Evolutionary conservation across 345 rosid genomes (phyloP).

Genomic region (Arabidopsis arenosa): DNA sequence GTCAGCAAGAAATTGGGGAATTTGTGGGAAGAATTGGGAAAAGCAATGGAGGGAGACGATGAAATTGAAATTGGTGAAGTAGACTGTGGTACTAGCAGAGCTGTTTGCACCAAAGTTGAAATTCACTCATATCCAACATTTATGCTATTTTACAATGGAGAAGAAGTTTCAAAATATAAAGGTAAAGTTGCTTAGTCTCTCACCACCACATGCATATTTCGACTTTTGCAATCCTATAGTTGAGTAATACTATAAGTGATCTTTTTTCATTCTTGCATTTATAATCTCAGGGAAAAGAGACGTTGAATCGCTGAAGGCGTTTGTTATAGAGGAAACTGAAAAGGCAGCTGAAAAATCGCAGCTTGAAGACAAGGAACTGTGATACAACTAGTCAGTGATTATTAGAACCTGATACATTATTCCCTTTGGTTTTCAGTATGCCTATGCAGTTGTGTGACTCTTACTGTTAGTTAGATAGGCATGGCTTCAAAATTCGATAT

Average conservation of each 20-base stretch:
- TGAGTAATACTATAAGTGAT: not conserved
- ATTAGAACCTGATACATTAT: not conserved
- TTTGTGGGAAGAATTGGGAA: constrained; percentile 92
- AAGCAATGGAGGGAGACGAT: constrained; percentile 87
- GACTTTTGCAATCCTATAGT: not conserved
- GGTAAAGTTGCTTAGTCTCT: constrained; percentile 51
- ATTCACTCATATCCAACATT: constrained; percentile 96
- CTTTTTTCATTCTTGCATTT: not conserved
- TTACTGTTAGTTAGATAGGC: constrained; percentile 32
- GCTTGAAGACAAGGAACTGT: constrained; percentile 70
- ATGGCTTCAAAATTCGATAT: not conserved
- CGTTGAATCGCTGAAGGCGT: constrained; percentile 72
- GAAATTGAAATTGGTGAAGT: constrained; percentile 98
- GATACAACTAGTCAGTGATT: constrained; percentile 35
- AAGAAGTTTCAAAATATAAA: constrained; percentile 87
- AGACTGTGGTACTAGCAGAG: constrained; percentile 76
- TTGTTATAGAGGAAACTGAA: constrained; percentile 83
- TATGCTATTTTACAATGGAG: constrained; percentile 88
- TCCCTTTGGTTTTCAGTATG: constrained; percentile 12
- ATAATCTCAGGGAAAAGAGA: constrained; percentile 67
- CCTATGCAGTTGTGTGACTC: constrained; percentile 4
- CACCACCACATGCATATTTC: constrained; percentile 1
- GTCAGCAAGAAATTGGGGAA: constrained; percentile 90
- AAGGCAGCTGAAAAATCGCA: constrained; percentile 82
- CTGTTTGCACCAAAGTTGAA: constrained; percentile 82